Evolutionary conservation across 1,284 basidiomycete genomes (phyloP).

Genomic region (Sporisorium exsertum): DNA sequence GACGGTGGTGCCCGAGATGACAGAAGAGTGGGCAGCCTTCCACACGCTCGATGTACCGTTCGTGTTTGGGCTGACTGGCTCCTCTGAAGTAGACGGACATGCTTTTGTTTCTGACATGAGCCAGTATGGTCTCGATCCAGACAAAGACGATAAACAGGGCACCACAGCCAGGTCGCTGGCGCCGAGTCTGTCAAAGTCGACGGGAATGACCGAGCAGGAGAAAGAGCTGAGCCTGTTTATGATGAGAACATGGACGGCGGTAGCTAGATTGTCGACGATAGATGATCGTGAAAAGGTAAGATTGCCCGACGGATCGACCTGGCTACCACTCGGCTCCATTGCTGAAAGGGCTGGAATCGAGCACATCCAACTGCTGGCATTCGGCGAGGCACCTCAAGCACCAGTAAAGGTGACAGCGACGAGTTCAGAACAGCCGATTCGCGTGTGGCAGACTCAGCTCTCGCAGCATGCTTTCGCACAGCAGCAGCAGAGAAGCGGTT

Average conservation of each 20-base stretch:
- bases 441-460: slow-evolving; percentile 23
- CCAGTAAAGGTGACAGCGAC: not conserved
- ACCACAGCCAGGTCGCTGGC: not conserved
- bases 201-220: slow-evolving; percentile 30
- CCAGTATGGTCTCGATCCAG: slow-evolving; percentile 35
- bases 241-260: slow-evolving; percentile 41
- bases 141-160: slow-evolving; percentile 6
- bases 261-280: slow-evolving; percentile 13
- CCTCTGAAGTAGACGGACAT: slow-evolving; percentile 4
- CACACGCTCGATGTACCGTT: slow-evolving; percentile 51
- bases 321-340: slow-evolving; percentile 12
- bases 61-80: slow-evolving; percentile 43
- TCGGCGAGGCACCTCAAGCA: slow-evolving; percentile 34
- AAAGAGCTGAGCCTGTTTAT: slow-evolving; percentile 30
- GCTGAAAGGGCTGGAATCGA: not conserved
- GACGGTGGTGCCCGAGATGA: slow-evolving; percentile 34
- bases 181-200: not conserved
- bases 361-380: slow-evolving; percentile 20
- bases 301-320: slow-evolving; percentile 23
- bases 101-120: slow-evolving; percentile 9
- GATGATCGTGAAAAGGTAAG: not conserved
- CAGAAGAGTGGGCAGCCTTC: slow-evolving; percentile 36
- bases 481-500: not conserved
- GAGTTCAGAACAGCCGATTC: not conserved
- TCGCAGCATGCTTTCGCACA: slow-evolving; percentile 28